phyloP scores from a whole-genome alignment of 2,329 filamentous ascomycete genomes.

The Fusarium newnesense region DNA sequence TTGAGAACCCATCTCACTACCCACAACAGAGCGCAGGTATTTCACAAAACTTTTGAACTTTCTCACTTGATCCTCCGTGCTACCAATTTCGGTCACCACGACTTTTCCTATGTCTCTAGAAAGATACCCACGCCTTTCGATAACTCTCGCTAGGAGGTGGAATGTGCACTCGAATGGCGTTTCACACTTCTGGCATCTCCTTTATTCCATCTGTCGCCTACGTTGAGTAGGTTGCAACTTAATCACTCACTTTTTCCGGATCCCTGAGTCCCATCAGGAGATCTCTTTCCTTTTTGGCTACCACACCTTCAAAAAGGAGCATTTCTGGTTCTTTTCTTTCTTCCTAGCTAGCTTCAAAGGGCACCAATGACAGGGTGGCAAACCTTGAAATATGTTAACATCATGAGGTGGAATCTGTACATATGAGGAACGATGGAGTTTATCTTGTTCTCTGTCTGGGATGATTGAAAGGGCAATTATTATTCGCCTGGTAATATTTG shows the following conservation, averaged over 20 bases:
- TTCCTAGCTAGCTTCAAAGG: constrained; percentile 9
- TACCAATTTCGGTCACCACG: constrained; percentile 13
- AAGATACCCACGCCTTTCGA: constrained; percentile 46
- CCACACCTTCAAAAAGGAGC: constrained; percentile 9
- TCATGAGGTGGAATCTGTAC: constrained; percentile 44
- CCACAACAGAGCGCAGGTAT: constrained; percentile 95
- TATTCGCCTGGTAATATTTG: constrained; percentile 22
- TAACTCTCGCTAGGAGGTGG: constrained; percentile 43
- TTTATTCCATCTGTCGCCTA: constrained; percentile 7
- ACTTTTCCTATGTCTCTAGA: constrained; percentile 36
- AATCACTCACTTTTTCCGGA: constrained; percentile 30
- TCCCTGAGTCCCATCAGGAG: neutral
- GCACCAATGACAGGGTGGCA: constrained; percentile 13
- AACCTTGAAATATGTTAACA: constrained; percentile 34
- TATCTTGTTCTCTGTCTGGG: constrained; percentile 5
- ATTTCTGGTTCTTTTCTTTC: constrained; percentile 4
- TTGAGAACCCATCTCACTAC: constrained; percentile 89
- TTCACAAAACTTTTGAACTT: constrained; percentile 88
- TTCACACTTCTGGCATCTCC: constrained; percentile 32
- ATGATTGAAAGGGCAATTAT: constrained; percentile 15
- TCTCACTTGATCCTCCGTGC: neutral
- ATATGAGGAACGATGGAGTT: constrained; percentile 37
- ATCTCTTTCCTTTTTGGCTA: constrained; percentile 4
- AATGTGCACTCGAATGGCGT: constrained; percentile 35
- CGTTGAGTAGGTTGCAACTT: constrained; percentile 5